A percentile compares a stretch with the other conserved stretches of the same genome.
phyloP scores from a whole-genome alignment of 2,329 filamentous ascomycete species.

The Basipetospora chlamydospora region DNA sequence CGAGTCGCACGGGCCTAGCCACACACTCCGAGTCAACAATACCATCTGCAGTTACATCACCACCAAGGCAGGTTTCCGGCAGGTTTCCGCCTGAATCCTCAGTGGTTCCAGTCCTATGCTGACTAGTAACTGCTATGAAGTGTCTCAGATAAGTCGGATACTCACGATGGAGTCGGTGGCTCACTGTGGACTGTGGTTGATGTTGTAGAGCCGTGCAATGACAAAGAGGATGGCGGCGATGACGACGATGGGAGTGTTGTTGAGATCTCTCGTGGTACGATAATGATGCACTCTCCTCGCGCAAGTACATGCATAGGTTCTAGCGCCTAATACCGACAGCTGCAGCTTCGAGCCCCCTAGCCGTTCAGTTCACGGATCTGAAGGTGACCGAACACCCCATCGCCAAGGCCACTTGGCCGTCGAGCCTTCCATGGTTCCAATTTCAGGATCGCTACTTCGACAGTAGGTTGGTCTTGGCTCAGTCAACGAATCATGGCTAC shows the following conservation, averaged over 20 bases:
- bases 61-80: too few species aligned
- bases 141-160: too few species aligned
- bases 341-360: not conserved
- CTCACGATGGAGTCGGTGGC: too few species aligned
- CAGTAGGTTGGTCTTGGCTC: not conserved
- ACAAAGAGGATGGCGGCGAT: not conserved
- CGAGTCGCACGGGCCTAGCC: too few species aligned
- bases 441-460: slow-evolving; percentile 2
- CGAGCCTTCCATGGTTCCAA: slow-evolving; percentile 1
- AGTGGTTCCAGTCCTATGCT: too few species aligned
- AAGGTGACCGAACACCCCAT: not conserved
- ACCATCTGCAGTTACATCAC: too few species aligned
- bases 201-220: not conserved
- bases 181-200: slow-evolving; percentile 1
- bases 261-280: not conserved
- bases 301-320: not conserved
- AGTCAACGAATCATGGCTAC: not conserved
- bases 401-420: not conserved
- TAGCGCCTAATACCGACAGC: not conserved
- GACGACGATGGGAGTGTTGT: slow-evolving; percentile 2
- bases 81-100: too few species aligned
- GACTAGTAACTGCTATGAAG: too few species aligned
- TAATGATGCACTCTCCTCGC: not conserved
- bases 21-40: too few species aligned
- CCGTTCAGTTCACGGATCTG: not conserved